Evolutionary conservation across 2,329 filamentous ascomycete species (phyloP), one percentile per base, ranked within the genome.

Genomic region (Fusarium mangiferae): DNA sequence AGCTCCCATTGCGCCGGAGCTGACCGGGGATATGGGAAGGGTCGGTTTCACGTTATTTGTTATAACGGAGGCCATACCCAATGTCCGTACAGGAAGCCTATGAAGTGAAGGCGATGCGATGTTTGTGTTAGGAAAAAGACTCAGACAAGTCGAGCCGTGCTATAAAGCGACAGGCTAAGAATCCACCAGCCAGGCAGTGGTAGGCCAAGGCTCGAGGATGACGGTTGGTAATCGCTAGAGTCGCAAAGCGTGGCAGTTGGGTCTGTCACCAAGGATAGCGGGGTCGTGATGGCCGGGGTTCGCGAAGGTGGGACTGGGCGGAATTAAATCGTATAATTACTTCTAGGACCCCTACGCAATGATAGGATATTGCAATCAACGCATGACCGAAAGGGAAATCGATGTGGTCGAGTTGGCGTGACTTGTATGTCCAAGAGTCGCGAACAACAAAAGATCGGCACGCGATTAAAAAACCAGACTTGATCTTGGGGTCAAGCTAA

Each of bases 1-100:
- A 59, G 83, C 78, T 48, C 83, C 81, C 85, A 87, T 86, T 74
- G 80, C 80, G 69, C 82, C 78, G 52, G 80, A 80, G 71, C 81
- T 82, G 55, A 82, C 79, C 68, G 82, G 82, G 49, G 84, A 82
- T 58, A 83, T 80, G 67, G 83, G 80, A 51, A 84, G 77, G 49
- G 80, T 77, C 55, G 81, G 77, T 76, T 82, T 83, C 51, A 79
- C 62, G 70, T 75, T 76, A 69, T 71, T 73, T 54, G 74, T 70
- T 70, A 77, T 66, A 70, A 78, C 57, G 52, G 78, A 78, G 57
- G 78, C 78, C 78, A 79, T 79, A 62, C 77, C 72, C 72, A 61
- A 69, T 57, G 62, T 52, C 42, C 57, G 52, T 55, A 58, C 33
- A 66, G 18, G 58, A 62, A 41, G 58, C 38, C 44, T 15, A 36